Evolutionary conservation across 805 yeast species (phyloP).

Genomic region (Cyberlindnera veronae): DNA sequence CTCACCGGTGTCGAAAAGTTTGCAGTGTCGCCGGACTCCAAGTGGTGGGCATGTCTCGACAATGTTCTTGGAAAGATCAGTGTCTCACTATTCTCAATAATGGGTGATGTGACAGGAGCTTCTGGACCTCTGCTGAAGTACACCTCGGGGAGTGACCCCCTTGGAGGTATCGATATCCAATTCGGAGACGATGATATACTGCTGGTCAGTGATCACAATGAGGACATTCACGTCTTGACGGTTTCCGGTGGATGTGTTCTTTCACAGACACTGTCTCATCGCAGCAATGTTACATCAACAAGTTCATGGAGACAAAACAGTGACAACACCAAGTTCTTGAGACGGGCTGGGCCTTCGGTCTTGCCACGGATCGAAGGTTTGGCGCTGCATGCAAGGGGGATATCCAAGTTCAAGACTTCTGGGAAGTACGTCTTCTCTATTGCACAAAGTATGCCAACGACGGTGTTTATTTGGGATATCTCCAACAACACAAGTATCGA

Average conservation of each 20-base stretch:
- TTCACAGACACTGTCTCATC: slow-evolving; percentile 2
- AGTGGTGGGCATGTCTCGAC: slow-evolving; percentile 15
- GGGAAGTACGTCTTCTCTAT: slow-evolving; percentile 4
- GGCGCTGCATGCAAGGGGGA: slow-evolving; percentile 6
- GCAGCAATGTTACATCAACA: not conserved
- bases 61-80: slow-evolving; percentile 5
- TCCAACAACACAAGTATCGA: not conserved
- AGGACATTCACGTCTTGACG: slow-evolving; percentile 6
- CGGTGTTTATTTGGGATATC: slow-evolving; percentile 16
- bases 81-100: slow-evolving; percentile 8
- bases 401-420: slow-evolving; percentile 1
- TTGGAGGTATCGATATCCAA: slow-evolving; percentile 7
- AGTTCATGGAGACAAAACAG: slow-evolving; percentile 14
- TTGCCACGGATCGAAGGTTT: slow-evolving; percentile 10
- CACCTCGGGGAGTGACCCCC: slow-evolving; percentile 7
- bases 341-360: slow-evolving; percentile 1
- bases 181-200: slow-evolving; percentile 17
- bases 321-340: slow-evolving; percentile 7
- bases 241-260: slow-evolving; percentile 10
- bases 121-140: slow-evolving; percentile 8
- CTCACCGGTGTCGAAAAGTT: slow-evolving; percentile 1
- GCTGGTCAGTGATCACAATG: slow-evolving; percentile 17
- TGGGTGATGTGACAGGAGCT: slow-evolving; percentile 11
- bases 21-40: slow-evolving; percentile 8
- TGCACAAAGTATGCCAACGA: slow-evolving; percentile 16